Percentiles rank a stretch among this genome's conserved stretches.
These are phyloP conservation scores for Ascochyta fabae DNA, from an alignment of 2,329 filamentous ascomycete species.

Conservation along the genomic window DNA sequence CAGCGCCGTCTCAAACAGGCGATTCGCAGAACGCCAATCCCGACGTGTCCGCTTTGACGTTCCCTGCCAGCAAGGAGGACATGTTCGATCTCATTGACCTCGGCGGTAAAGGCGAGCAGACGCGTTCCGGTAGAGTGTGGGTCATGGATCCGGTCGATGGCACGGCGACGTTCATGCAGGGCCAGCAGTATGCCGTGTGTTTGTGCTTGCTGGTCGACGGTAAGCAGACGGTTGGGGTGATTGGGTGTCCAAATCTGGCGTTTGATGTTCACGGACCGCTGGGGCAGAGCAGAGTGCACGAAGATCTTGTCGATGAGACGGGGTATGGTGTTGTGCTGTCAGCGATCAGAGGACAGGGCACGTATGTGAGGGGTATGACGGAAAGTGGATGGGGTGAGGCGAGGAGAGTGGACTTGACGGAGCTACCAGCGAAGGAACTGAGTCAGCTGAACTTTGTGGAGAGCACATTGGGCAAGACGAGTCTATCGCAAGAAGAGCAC, in stretches of 20 bases:
- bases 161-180: constrained; percentile 66
- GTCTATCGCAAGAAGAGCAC: constrained; percentile 47
- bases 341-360: constrained; percentile 56
- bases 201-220: constrained; percentile 65
- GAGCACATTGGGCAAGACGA: constrained; percentile 50
- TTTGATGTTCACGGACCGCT: constrained; percentile 39
- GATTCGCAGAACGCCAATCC: constrained; percentile 25
- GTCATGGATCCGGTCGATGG: constrained; percentile 71
- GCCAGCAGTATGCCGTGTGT: constrained; percentile 68
- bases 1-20: constrained; percentile 31
- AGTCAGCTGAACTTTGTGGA: constrained; percentile 55
- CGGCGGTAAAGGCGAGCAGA: constrained; percentile 60
- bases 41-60: constrained; percentile 20
- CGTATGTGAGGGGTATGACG: constrained; percentile 50
- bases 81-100: constrained; percentile 69
- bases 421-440: constrained; percentile 36
- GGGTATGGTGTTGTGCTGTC: constrained; percentile 55
- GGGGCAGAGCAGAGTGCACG: constrained; percentile 32
- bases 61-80: constrained; percentile 57
- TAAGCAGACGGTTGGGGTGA: constrained; percentile 62
- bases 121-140: constrained; percentile 60
- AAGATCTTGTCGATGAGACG: constrained; percentile 52
- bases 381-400: constrained; percentile 42
- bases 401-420: constrained; percentile 36
- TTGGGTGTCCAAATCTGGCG: constrained; percentile 68